phyloP scores from a whole-genome alignment of 371 early-diverging fungal genomes.

The Rhizopus delemar region DNA sequence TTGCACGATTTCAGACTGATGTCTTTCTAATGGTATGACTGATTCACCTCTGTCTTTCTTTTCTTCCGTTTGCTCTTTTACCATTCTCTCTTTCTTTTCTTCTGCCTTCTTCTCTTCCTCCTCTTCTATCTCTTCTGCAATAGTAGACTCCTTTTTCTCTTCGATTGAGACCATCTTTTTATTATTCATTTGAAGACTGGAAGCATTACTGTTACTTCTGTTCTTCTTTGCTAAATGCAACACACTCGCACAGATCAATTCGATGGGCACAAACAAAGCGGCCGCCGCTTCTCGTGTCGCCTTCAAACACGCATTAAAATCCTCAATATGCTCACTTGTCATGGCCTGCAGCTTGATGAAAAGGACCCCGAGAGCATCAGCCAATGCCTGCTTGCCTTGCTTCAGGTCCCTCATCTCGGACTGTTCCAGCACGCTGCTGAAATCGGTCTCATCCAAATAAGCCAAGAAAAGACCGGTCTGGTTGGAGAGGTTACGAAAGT shows the following conservation, averaged over 20 bases:
- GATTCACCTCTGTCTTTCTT: background rate
- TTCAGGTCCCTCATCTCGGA: constrained; percentile 13
- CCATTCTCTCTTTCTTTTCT: background rate
- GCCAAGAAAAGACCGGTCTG: constrained; percentile 36
- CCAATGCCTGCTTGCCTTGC: constrained; percentile 35
- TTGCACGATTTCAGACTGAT: constrained; percentile 11
- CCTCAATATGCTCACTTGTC: constrained; percentile 32
- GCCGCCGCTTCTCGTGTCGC: constrained; percentile 24
- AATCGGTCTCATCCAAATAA: constrained; percentile 32
- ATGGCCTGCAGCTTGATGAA: constrained; percentile 64
- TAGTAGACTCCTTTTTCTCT: background rate
- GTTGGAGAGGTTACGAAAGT: constrained; percentile 48
- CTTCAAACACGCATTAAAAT: constrained; percentile 4
- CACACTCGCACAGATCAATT: constrained; percentile 25
- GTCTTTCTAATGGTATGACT: constrained; percentile 3
- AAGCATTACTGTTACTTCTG: constrained; percentile 20
- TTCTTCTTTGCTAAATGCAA: constrained; percentile 13
- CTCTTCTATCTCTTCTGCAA: constrained; percentile 12
- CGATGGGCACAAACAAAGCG: constrained; percentile 19
- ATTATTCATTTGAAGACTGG: background rate
- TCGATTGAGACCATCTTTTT: background rate
- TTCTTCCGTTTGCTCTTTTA: background rate
- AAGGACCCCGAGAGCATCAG: constrained; percentile 64
- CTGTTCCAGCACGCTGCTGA: constrained; percentile 10
- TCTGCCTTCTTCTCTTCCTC: constrained; percentile 2